Evolutionary conservation across 139 green algal genomes (phyloP).

Genomic region (Chlorella sp.): DNA sequence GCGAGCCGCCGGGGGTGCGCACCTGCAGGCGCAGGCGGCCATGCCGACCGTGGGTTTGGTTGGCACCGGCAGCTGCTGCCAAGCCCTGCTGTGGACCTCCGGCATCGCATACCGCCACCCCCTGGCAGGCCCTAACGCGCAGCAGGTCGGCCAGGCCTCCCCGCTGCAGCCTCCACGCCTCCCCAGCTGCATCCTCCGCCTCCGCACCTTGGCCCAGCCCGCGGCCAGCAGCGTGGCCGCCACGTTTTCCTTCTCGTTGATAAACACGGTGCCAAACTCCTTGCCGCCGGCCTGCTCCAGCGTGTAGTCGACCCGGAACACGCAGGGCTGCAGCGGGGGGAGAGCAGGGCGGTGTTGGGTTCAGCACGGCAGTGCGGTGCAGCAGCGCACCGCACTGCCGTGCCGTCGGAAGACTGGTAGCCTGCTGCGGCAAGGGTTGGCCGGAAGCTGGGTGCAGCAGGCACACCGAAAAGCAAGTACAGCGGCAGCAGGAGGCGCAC

Average conservation of each 20-base stretch:
- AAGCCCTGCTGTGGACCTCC: too few species aligned
- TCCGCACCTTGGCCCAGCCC: constrained; percentile 89
- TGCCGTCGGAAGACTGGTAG: too few species aligned
- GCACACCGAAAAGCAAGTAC: background rate
- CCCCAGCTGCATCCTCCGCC: background rate
- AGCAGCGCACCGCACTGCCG: too few species aligned
- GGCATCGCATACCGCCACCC: too few species aligned
- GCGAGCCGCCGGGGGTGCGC: constrained; percentile 63
- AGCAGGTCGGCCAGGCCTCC: too few species aligned
- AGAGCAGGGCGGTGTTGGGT: background rate
- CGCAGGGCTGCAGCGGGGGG: constrained; percentile 67
- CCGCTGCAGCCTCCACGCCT: too few species aligned
- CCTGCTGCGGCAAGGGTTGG: too few species aligned
- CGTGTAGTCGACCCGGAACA: constrained; percentile 94
- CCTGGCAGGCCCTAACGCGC: too few species aligned
- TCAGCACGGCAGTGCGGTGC: too few species aligned
- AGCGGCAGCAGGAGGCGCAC: background rate
- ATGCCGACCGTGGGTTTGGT: too few species aligned
- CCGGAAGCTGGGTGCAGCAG: background rate
- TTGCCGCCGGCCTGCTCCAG: constrained; percentile 81
- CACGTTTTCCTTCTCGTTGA: constrained; percentile 84
- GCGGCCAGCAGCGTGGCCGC: constrained; percentile 67
- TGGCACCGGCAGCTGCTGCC: too few species aligned
- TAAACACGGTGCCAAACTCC: constrained; percentile 94
- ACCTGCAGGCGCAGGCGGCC: constrained; percentile 49